Evolutionary conservation across 73 alveolate genomes (phyloP).

Genomic region (Effrenium voratum): DNA sequence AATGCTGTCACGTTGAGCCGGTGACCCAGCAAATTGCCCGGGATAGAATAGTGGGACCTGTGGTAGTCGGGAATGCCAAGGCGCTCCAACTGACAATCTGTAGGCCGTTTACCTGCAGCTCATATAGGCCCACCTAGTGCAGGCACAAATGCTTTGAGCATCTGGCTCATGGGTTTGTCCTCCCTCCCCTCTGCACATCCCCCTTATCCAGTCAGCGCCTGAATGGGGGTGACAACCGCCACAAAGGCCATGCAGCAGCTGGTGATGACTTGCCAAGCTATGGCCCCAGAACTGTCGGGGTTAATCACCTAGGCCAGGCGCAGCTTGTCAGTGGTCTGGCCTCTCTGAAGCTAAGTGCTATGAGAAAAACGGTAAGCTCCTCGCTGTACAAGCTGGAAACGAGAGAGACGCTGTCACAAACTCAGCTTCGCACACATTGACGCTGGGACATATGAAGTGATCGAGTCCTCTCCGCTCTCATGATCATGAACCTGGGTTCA

Average conservation of each 20-base stretch:
- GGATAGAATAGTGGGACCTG: background rate
- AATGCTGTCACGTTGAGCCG: background rate
- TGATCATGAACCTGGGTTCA: slow-evolving; percentile 63
- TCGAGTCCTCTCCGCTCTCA: slow-evolving; percentile 77
- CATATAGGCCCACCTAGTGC: slow-evolving; percentile 57
- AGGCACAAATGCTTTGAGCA: background rate
- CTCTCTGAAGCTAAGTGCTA: no score
- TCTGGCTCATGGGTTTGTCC: no score
- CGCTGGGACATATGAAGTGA: no score
- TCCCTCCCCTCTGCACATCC: background rate
- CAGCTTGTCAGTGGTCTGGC: no score
- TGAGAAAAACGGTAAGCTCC: no score
- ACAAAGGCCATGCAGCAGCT: slow-evolving; percentile 54
- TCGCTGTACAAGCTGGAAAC: no score
- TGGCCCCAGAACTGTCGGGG: slow-evolving; percentile 35
- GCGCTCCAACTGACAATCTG: slow-evolving; percentile 24
- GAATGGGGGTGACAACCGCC: slow-evolving; percentile 71
- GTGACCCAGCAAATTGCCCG: background rate
- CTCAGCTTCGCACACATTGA: no score
- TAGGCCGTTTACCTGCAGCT: slow-evolving; percentile 28
- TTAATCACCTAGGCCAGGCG: slow-evolving; percentile 51
- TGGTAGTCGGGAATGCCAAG: background rate
- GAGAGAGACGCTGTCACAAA: no score
- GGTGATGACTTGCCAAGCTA: slow-evolving; percentile 75
- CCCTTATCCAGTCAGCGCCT: background rate